Conservation (phyloP, 2,329 filamentous ascomycete species). For the Trichoderma harzianum region DNA sequence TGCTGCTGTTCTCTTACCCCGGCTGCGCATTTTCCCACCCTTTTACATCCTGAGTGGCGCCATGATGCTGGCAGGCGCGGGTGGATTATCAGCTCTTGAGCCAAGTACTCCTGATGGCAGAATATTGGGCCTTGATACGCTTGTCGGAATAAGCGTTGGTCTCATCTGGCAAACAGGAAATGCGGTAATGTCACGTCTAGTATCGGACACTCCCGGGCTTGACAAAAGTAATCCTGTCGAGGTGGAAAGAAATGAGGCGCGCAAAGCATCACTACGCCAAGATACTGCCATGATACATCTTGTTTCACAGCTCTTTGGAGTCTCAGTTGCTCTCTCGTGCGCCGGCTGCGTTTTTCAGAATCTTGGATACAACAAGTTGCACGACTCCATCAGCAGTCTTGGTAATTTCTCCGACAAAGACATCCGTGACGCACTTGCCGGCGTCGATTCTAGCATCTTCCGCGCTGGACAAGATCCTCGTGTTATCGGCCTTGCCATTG, state of each 20-base stretch:
- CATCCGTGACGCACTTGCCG: slow-evolving; percentile 29
- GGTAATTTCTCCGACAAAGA: slow-evolving; percentile 23
- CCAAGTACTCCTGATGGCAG: slow-evolving; percentile 25
- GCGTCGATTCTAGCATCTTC: slow-evolving; percentile 27
- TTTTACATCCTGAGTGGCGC: slow-evolving; percentile 31
- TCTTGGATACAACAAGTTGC: slow-evolving; percentile 26
- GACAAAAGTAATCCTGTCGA: slow-evolving; percentile 21
- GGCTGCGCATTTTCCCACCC: slow-evolving; percentile 36
- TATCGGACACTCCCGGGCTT: neutral
- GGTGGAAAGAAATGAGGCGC: neutral
- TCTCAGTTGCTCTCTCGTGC: slow-evolving; percentile 27
- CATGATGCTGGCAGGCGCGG: slow-evolving; percentile 27
- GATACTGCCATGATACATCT: slow-evolving; percentile 34
- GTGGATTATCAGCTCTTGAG: slow-evolving; percentile 27
- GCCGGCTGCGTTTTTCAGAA: slow-evolving; percentile 34
- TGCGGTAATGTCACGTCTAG: slow-evolving; percentile 21
- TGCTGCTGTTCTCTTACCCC: slow-evolving; percentile 38
- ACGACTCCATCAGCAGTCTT: slow-evolving; percentile 20
- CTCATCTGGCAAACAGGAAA: slow-evolving; percentile 30
- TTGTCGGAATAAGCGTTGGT: slow-evolving; percentile 33
- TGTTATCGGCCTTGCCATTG: slow-evolving; percentile 21
- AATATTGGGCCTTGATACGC: slow-evolving; percentile 31
- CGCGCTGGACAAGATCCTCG: slow-evolving; percentile 20
- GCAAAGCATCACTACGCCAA: slow-evolving; percentile 17
- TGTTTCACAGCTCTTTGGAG: slow-evolving; percentile 33